Base-by-base conservation (phyloP, 192 early-diverging fungal species). In the Linnemannia hyalina region DNA sequence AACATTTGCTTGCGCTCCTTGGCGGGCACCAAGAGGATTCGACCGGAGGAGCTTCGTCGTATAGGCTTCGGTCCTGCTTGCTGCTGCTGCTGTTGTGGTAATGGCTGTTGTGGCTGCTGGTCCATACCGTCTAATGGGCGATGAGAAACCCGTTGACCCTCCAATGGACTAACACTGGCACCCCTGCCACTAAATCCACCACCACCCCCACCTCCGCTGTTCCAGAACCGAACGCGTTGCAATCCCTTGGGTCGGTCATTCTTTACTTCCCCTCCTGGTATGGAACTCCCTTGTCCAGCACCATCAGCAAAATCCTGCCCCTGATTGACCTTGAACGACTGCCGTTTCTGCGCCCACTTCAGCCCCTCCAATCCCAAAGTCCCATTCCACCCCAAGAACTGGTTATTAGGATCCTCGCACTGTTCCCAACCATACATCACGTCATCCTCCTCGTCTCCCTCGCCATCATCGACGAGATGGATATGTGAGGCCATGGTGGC, bases 1-100 rank as follows among this genome's bases (percentile, higher is more conserved):
- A 84, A 40, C 82, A 84, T 84, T 20, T 79, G 82, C 32, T 79
- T 78, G 16, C 82, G 73, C 41, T 79, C 77, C 73, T 75, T 84
- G 47, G 82, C 52, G 0, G 82, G 42, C 41, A 84, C 35, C 42
- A 70, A 74, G 7, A 84, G 73, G 20, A 75, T 32, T 23, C 82
- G 42, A 20, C 82, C 73, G 0, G 38, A 6, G 18, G 76, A 79
- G 29, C 9, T 40, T 23, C 32, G 49, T 18, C 36, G 44, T 23
- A 52, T 32, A 18, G 52, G 10, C 60, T 23, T n/a, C 1, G 11
- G 46, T n/a, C 65, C n/a, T 15, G 60, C 9, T 4, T 26, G 29
- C 60, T 65, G 60, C 40, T 44, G 75, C 68, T 76, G 74, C 26
- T 69, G 60, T 65, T 76, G 74, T 26, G 23, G 35, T 9, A 26